Evolutionary conservation across 371 early-diverging fungal species (phyloP), one percentile per base, ranked within the genome.

Genomic region (Mucor lusitanicus): DNA sequence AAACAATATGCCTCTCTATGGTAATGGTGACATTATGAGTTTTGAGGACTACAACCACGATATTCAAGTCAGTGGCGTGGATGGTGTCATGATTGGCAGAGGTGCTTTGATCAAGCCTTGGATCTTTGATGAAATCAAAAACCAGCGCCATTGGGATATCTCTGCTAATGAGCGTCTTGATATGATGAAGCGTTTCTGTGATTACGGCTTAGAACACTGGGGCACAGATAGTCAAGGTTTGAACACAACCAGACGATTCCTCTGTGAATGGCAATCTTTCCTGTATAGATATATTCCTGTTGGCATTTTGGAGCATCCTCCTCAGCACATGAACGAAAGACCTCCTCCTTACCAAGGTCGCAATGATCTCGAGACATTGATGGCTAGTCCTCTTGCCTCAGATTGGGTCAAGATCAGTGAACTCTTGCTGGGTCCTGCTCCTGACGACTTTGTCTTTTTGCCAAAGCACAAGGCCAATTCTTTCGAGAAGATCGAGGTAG

Each of bases 41-140:
- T 92, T 86, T 55, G 89, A 93, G 59, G 97, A 97, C 65, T 97
- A 97, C 74, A 90, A 91, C 71, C 76, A 73, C 0, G 85, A 87
- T 35, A 69, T 90, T 67, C 84, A 90, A 63, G 66, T 81, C 15
- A 77, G 82, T 25, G 79, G 86, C 28, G 87, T 93, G 6, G 94
- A 93, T 73, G 98, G 97, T 17, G 79, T 94, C 25, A 96, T 99
- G 97, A 90, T 99, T 63, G 98, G 94, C 32, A 68, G 81, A 60
- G 84, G 94, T 19, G 95, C 94, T 3, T 79, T 95, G 66, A 94
- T 97, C 74, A 99, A 99, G 85, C 99, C 99, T 8, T 99, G 99
- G 99, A 79, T 99, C 4, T 95, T 95, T 78, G 86, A 90, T n/a
- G 99, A 98, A 76, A 97, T 98, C 72, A 90, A 93, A 68, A 87